Base-by-base conservation (phyloP, 2,329 filamentous ascomycete species). In the Botrytis porri region DNA sequence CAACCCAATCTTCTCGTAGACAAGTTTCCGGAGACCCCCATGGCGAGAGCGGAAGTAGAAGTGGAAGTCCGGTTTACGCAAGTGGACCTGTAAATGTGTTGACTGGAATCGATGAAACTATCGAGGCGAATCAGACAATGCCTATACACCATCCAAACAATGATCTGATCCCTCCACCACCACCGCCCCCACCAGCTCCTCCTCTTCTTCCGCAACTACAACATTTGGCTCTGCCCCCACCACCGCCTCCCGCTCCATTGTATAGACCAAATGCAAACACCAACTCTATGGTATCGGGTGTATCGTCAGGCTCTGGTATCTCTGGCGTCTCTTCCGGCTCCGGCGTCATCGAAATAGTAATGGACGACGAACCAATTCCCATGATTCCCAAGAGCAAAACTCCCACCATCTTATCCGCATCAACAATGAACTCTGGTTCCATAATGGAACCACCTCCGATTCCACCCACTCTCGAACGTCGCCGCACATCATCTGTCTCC, bases 331-430 rank as follows among this genome's bases (percentile, higher is more conserved):
- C 63, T 84, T 85, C 75, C 80, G 85, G 84, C 12, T 86, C 87
- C 0, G 88, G 86, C 7, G 86, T 88, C 78, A 90, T 91, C 75
- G 89, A 91, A 79, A 89, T 91, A 74, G 88, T 91, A 67, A 89
- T 89, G 86, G 88, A 91, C 75, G 77, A 79, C 51, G 78, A 80
- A 32, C 75, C 78, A 39, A 61, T 69, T n/a, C 65, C 43, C 25
- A 73, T 62, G 57, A 70, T 63, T n/a, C 65, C 65, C 7, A 70
- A 69, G 20, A 54, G 57, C 45, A 73, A 69, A 35, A 72, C 63
- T 4, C 51, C 71, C 25, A 69, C 71, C 25, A 35, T 69, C 12
- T 29, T 65, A 48, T 65, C 63, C 18, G 12, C 35, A 22, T 41
- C 48, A 10, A 60, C 70, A 35, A 41, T 62, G 62, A 59, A 51